These are phyloP conservation scores for Choanephora cucurbitarum DNA, from an alignment of 371 early-diverging fungal genomes.

Conservation along the genomic window DNA sequence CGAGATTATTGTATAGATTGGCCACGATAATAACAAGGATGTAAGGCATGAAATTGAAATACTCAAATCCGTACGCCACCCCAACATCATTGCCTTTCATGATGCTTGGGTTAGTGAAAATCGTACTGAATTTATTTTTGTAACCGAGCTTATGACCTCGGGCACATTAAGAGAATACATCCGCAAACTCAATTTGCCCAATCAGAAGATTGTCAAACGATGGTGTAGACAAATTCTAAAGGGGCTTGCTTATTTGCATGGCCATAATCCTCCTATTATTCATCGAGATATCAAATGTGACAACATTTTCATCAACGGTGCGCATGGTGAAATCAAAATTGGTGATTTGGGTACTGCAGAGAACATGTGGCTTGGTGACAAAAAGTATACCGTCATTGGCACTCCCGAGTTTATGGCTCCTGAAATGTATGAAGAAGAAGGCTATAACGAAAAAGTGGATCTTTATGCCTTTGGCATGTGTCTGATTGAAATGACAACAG, in stretches of 20 bases:
- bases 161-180: conserved; percentile 79
- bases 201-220: conserved; percentile 71
- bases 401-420: conserved; percentile 93
- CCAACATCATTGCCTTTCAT: conserved; percentile 85
- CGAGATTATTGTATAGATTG: conserved; percentile 33
- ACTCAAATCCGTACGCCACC: conserved; percentile 78
- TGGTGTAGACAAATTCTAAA: conserved; percentile 83
- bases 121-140: conserved; percentile 78
- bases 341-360: conserved; percentile 93
- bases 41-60: conserved; percentile 81
- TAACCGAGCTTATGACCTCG: conserved; percentile 94
- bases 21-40: conserved; percentile 69
- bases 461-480: conserved; percentile 96
- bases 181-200: conserved; percentile 68
- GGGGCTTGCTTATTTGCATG: conserved; percentile 83
- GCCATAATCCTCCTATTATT: conserved; percentile 84
- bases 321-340: conserved; percentile 87
- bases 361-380: conserved; percentile 54
- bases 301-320: conserved; percentile 92
- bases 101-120: conserved; percentile 72
- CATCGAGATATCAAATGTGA: conserved; percentile 86
- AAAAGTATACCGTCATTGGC: conserved; percentile 85
- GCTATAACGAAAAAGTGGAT: conserved; percentile 87
- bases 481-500: conserved; percentile 86
- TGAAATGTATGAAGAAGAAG: conserved; percentile 87